Evolutionary conservation across 164 flowering plant genomes (phyloP).

Genomic region (Piper betle): DNA sequence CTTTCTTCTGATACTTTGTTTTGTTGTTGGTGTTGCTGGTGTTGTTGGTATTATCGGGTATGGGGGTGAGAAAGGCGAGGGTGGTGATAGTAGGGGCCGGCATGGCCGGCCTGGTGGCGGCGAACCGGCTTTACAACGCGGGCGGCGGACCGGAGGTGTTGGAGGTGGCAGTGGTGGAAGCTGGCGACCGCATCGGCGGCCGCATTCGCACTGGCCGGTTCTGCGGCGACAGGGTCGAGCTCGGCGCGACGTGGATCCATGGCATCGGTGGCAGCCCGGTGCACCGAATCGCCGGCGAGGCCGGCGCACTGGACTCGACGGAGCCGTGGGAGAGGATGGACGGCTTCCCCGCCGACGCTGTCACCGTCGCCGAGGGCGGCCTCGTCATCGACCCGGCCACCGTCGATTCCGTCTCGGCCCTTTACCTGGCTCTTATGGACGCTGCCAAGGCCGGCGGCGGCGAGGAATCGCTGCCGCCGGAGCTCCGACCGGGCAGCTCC

Average conservation of each 20-base stretch:
- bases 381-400: conserved; percentile 20
- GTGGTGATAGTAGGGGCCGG: conserved; percentile 87
- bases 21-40: background rate
- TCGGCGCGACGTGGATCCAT: conserved; percentile 99
- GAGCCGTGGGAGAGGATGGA: conserved; percentile 95
- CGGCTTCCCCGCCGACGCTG: conserved; percentile 29
- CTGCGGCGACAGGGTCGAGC: conserved; percentile 63
- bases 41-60: conserved; percentile 7
- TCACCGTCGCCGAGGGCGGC: conserved; percentile 27
- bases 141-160: conserved; percentile 25
- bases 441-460: conserved; percentile 41
- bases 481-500: conserved; percentile 3
- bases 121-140: conserved; percentile 60
- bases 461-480: background rate
- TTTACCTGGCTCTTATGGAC: conserved; percentile 56
- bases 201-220: conserved; percentile 65
- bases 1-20: background rate
- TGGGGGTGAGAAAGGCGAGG: conserved; percentile 68
- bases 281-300: conserved; percentile 54
- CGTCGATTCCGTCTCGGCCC: conserved; percentile 36
- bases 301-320: conserved; percentile 37
- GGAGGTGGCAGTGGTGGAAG: conserved; percentile 70
- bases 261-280: conserved; percentile 87
- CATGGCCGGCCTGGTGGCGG: conserved; percentile 91
- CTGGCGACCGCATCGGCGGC: conserved; percentile 79